These are phyloP conservation scores for Phytophthora idaei DNA, from an alignment of 352 stramenopile species.

Conservation along the genomic window DNA sequence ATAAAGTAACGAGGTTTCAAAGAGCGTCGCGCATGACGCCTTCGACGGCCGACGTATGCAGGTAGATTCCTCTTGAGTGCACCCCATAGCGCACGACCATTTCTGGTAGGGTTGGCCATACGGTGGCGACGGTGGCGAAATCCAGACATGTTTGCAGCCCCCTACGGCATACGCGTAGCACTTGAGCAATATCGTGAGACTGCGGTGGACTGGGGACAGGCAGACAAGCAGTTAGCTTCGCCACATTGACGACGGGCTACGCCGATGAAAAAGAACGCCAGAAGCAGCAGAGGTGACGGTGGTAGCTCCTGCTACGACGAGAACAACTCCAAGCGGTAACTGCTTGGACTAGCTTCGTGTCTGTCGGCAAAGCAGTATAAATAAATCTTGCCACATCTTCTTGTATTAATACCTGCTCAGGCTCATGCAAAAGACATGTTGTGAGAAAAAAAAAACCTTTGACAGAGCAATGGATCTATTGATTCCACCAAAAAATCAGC, in stretches of 20 bases:
- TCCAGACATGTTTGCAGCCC: slow-evolving; percentile 25
- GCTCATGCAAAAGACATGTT: slow-evolving; percentile 16
- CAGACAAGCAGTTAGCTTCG: slow-evolving; percentile 21
- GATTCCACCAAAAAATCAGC: slow-evolving; percentile 29
- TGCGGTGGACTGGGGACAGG: slow-evolving; percentile 16
- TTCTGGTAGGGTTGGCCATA: slow-evolving; percentile 39
- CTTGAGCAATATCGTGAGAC: slow-evolving; percentile 10
- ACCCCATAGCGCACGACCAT: slow-evolving; percentile 51
- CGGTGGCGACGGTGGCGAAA: slow-evolving; percentile 22
- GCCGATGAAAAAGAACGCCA: slow-evolving; percentile 13
- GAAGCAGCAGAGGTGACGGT: slow-evolving; percentile 18
- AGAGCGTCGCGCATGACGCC: slow-evolving; percentile 28
- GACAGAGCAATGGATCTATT: slow-evolving; percentile 27
- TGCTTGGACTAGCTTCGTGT: slow-evolving; percentile 12
- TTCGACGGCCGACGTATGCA: slow-evolving; percentile 45
- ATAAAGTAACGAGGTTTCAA: slow-evolving; percentile 60
- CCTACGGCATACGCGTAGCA: slow-evolving; percentile 24
- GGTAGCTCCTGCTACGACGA: neutral
- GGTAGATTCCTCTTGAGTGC: slow-evolving; percentile 63
- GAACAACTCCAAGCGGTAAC: slow-evolving; percentile 33
- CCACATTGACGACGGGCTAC: slow-evolving; percentile 40
- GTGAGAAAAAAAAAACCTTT: slow-evolving; percentile 8
- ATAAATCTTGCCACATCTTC: slow-evolving; percentile 9
- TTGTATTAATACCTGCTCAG: slow-evolving; percentile 7
- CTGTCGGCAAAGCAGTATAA: slow-evolving; percentile 8